Base-by-base conservation (phyloP, 164 flowering plant species). In the Berberis vulgaris region DNA sequence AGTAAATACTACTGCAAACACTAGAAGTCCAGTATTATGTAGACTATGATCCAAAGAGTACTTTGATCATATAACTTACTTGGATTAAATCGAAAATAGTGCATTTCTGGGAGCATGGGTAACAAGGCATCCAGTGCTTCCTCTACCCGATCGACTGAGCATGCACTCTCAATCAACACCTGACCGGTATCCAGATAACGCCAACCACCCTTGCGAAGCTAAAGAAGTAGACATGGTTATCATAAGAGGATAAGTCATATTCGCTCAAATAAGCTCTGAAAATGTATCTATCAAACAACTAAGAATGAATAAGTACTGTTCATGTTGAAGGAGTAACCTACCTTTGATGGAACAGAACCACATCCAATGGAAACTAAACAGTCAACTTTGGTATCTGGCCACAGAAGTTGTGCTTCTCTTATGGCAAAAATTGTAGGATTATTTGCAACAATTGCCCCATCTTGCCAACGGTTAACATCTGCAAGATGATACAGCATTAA, bases 381-480 rank as follows among this genome's bases (percentile, higher is more conserved):
- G 69, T 91, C 98, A 69, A 95, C 83, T 72, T 66, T 85, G 60
- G 95, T 82, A 70, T 95, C 98, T 64, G 99, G 98, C 99, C 99
- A 95, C 41, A 91, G 67, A 69, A 86, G 89, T 74, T 95, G 99
- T 67, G 99, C 99, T 80, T 95, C 99, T 75, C 98, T 86, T 50
- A 95, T 82, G 64, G 98, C 87, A 78, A 95, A 83, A 62, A 95
- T 78, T 57, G 98, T 86, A 65, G 99, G 99, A 76, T 95, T 95
- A 67, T 91, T 95, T 58, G 98, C 99, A n/a, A 95, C 96, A 70
- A 91, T 91, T 49, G 98, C 99, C 55, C 99, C 99, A 83, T 95
- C 99, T 81, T 95, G 99, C 98, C 98, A 95, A 66, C 98, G 89
- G 65, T 84, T 73, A 41, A 72, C 72, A 73, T 84, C 99, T 95